These are phyloP conservation scores for Phytophthora sp. DNA, from an alignment of 352 stramenopile genomes.

Conservation along the genomic window DNA sequence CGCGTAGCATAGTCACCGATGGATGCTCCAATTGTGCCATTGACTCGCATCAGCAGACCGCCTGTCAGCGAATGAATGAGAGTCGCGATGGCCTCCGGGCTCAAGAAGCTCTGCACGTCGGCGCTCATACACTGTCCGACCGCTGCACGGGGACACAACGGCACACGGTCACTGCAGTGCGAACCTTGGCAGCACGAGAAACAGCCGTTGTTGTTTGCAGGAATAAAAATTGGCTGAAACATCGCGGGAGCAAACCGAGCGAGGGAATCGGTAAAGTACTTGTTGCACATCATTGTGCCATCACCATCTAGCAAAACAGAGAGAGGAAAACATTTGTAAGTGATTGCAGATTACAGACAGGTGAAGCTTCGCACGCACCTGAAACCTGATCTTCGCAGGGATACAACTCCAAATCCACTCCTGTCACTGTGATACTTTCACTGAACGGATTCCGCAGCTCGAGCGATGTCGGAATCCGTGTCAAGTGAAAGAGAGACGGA, in stretches of 20 bases:
- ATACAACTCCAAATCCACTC: conserved; percentile 74
- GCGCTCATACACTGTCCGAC: conserved; percentile 72
- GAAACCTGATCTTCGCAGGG: conserved; percentile 70
- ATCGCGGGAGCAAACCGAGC: conserved; percentile 67
- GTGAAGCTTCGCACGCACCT: conserved; percentile 36
- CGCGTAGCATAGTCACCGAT: conserved; percentile 72
- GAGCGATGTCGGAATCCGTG: conserved; percentile 70
- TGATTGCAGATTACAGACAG: not conserved
- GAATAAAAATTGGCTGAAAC: conserved; percentile 79
- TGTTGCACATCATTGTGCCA: conserved; percentile 60
- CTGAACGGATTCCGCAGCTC: conserved; percentile 84
- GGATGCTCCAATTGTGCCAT: conserved; percentile 73
- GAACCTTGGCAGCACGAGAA: conserved; percentile 81
- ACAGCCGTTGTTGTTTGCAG: conserved; percentile 64
- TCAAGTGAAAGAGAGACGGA: conserved; percentile 75
- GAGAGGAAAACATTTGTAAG: not conserved
- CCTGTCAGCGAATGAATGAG: conserved; percentile 76
- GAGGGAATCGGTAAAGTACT: conserved; percentile 71
- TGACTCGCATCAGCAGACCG: conserved; percentile 80
- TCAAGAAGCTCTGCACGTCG: conserved; percentile 71
- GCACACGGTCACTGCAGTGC: conserved; percentile 54
- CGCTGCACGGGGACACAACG: conserved; percentile 64
- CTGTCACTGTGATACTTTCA: conserved; percentile 75
- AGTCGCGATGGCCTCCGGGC: conserved; percentile 73
- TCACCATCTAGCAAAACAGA: conserved; percentile 32